Evolutionary conservation across 176 grass and related monocot species (phyloP).

Genomic region (Eleusine indica): DNA sequence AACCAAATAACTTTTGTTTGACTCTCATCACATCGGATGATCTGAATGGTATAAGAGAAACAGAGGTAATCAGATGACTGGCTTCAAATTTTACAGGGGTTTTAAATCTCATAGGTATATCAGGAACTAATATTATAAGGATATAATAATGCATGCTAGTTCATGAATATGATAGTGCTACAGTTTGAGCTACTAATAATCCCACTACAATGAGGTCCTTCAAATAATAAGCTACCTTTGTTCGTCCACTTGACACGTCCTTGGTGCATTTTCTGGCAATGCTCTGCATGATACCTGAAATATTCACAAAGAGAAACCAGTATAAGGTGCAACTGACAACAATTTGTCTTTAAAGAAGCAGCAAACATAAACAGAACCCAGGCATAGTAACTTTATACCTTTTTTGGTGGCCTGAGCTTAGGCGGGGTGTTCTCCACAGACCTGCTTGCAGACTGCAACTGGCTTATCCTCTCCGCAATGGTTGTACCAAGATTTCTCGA

Average conservation of each 20-base stretch:
- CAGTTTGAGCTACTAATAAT: neutral
- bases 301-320: conserved; percentile 3
- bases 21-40: conserved; percentile 46
- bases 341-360: neutral
- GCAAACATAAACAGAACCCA: neutral
- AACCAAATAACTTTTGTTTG: conserved; percentile 54
- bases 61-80: neutral
- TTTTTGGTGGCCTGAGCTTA: conserved; percentile 39
- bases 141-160: neutral
- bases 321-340: neutral
- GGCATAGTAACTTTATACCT: conserved; percentile 29
- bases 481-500: conserved; percentile 34
- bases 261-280: neutral
- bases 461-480: conserved; percentile 48
- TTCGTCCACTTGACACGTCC: conserved; percentile 24
- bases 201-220: neutral
- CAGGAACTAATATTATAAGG: no score
- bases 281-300: conserved; percentile 35
- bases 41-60: conserved; percentile 41
- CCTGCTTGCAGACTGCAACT: conserved; percentile 54
- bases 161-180: neutral
- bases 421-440: conserved; percentile 6
- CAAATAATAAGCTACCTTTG: conserved; percentile 37
- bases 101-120: neutral
- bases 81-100: neutral